These are phyloP conservation scores for Vigna nakashimae DNA, from an alignment of 306 rosid genomes.

Conservation along the genomic window DNA sequence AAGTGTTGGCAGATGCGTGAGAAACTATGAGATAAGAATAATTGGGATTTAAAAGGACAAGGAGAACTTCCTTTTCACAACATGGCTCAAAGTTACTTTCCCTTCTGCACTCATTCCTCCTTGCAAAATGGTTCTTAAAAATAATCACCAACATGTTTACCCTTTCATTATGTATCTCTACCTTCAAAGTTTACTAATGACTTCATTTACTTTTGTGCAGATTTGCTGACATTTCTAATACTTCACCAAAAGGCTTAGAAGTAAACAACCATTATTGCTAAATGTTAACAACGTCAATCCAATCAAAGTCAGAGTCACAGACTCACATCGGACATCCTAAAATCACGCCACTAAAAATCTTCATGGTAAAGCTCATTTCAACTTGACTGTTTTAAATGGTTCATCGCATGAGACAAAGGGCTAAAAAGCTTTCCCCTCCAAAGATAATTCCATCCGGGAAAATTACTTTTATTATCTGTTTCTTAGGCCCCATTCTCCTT, in stretches of 20 bases:
- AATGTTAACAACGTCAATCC: constrained; percentile 27
- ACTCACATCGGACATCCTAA: constrained; percentile 30
- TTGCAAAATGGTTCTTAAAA: constrained; percentile 21
- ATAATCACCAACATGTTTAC: constrained; percentile 36
- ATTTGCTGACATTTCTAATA: background rate
- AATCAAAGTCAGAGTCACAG: constrained; percentile 34
- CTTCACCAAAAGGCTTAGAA: constrained; percentile 4
- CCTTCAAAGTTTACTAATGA: constrained; percentile 31
- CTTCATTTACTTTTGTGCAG: constrained; percentile 21
- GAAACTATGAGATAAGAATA: constrained; percentile 39
- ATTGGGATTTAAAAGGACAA: constrained; percentile 18
- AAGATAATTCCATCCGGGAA: constrained; percentile 23
- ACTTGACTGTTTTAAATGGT: constrained; percentile 38
- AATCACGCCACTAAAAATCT: constrained; percentile 38
- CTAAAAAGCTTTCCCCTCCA: constrained; percentile 22
- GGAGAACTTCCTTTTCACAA: constrained; percentile 41
- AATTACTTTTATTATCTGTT: constrained; percentile 12
- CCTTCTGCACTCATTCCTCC: constrained; percentile 36
- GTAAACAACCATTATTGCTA: constrained; percentile 19
- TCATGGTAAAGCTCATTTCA: constrained; percentile 31
- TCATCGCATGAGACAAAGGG: constrained; percentile 26
- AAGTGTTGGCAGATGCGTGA: constrained; percentile 39
- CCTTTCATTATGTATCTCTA: constrained; percentile 27
- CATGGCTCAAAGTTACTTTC: constrained; percentile 24
- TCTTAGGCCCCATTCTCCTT: constrained; percentile 20